These are phyloP conservation scores for Neofusicoccum ribis DNA, from an alignment of 2,329 filamentous ascomycete species.

Conservation along the genomic window DNA sequence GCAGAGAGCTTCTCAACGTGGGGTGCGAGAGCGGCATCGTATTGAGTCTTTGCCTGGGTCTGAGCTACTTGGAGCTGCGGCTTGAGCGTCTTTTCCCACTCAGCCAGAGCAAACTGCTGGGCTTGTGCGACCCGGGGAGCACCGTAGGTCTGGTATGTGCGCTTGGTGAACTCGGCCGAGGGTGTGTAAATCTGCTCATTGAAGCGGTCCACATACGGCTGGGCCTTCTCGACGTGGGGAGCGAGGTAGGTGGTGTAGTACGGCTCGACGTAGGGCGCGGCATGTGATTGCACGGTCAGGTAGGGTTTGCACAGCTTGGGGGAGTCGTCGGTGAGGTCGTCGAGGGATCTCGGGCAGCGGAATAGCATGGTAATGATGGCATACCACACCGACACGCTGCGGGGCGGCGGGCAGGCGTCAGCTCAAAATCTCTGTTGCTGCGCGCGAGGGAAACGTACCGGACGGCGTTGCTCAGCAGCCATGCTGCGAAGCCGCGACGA, in stretches of 20 bases:
- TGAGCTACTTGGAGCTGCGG: constrained; percentile 72
- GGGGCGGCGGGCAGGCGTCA: background rate
- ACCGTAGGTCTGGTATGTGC: constrained; percentile 66
- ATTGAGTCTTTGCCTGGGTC: constrained; percentile 61
- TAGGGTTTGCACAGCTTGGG: constrained; percentile 84
- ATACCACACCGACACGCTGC: constrained; percentile 82
- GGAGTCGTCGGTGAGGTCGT: constrained; percentile 67
- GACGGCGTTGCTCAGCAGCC: constrained; percentile 34
- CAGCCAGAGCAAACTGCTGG: constrained; percentile 63
- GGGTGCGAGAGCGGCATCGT: constrained; percentile 70
- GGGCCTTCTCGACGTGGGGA: constrained; percentile 74
- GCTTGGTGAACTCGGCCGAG: constrained; percentile 62
- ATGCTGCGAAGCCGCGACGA: constrained; percentile 28
- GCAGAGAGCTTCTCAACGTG: constrained; percentile 65
- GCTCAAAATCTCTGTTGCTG: constrained; percentile 1
- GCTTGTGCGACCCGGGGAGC: constrained; percentile 70
- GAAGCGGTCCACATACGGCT: constrained; percentile 67
- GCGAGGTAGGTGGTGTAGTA: constrained; percentile 85
- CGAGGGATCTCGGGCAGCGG: constrained; percentile 72
- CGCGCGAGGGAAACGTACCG: constrained; percentile 26
- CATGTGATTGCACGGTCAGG: constrained; percentile 62
- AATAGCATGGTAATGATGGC: constrained; percentile 77
- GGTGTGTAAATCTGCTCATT: constrained; percentile 68
- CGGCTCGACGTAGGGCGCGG: constrained; percentile 75
- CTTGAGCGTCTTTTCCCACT: constrained; percentile 78